phyloP scores from a whole-genome alignment of 2,329 filamentous ascomycete species.

The Acrocalymma vagum region DNA sequence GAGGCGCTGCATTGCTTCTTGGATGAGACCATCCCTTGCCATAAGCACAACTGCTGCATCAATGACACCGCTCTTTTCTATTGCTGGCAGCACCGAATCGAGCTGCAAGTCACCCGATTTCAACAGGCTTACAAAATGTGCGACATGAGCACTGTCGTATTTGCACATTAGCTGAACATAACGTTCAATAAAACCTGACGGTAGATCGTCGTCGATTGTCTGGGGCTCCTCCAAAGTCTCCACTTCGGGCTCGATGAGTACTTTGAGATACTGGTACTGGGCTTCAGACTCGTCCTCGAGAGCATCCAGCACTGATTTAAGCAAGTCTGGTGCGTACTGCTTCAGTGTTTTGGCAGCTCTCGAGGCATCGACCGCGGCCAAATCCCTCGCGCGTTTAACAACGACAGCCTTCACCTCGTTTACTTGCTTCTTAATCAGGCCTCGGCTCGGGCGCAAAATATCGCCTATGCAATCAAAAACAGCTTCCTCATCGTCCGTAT shows the following conservation, averaged over 20 bases:
- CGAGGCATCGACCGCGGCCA: slow-evolving; percentile 73
- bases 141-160: slow-evolving; percentile 83
- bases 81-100: slow-evolving; percentile 80
- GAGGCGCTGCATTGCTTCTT: slow-evolving; percentile 84
- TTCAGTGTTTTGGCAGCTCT: slow-evolving; percentile 73
- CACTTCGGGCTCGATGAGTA: slow-evolving; percentile 73
- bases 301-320: slow-evolving; percentile 71
- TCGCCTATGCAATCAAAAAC: slow-evolving; percentile 83
- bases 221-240: slow-evolving; percentile 34
- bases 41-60: slow-evolving; percentile 93
- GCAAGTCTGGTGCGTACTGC: slow-evolving; percentile 68
- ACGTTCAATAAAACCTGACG: slow-evolving; percentile 74
- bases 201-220: slow-evolving; percentile 32
- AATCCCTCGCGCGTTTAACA: slow-evolving; percentile 68
- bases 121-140: slow-evolving; percentile 80
- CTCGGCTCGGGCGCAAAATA: slow-evolving; percentile 72
- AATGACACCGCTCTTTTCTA: slow-evolving; percentile 89
- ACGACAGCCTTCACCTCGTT: slow-evolving; percentile 76
- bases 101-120: slow-evolving; percentile 81
- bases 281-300: slow-evolving; percentile 67
- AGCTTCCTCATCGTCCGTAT: slow-evolving; percentile 75
- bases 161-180: slow-evolving; percentile 93
- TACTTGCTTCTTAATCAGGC: slow-evolving; percentile 73
- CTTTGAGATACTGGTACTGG: slow-evolving; percentile 79
- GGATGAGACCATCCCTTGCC: slow-evolving; percentile 84